These are phyloP conservation scores for Talaromyces ruber DNA, from an alignment of 495 filamentous ascomycete genomes.

Conservation along the genomic window DNA sequence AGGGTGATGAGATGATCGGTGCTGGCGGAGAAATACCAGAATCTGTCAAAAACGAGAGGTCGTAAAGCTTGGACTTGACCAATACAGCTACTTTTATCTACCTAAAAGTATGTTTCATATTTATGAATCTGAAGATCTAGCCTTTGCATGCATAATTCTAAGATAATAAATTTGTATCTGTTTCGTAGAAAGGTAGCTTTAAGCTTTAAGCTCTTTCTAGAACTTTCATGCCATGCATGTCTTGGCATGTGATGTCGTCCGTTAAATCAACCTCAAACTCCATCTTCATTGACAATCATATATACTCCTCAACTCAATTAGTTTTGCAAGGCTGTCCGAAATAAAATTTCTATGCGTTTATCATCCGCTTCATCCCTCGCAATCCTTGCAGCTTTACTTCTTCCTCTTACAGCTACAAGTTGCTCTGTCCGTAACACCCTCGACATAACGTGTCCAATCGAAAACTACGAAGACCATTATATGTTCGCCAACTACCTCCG, in stretches of 20 bases:
- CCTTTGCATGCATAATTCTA: background rate
- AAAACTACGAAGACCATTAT: background rate
- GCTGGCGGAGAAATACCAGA: background rate
- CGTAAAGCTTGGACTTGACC: background rate
- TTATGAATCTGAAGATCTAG: background rate
- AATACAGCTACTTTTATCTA: background rate
- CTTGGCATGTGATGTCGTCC: background rate
- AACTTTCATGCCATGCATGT: background rate
- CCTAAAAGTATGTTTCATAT: background rate
- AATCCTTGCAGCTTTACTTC: background rate
- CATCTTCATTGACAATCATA: too few relatives aligned
- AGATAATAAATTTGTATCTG: background rate
- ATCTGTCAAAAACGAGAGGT: background rate
- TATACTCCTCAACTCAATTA: too few relatives aligned
- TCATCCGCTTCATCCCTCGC: background rate
- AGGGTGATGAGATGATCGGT: background rate
- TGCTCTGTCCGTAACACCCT: background rate
- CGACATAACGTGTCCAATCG: background rate
- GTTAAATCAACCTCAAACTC: background rate
- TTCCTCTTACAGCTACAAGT: background rate
- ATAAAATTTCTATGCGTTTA: background rate
- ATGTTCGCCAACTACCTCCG: conserved; percentile 1
- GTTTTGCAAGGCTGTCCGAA: background rate
- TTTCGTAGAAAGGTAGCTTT: background rate
- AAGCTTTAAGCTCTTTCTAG: conserved; percentile 5